Evolutionary conservation across 2,329 filamentous ascomycete species (phyloP), one percentile per base, ranked within the genome.

Genomic region (Exophiala lecanii-corni): DNA sequence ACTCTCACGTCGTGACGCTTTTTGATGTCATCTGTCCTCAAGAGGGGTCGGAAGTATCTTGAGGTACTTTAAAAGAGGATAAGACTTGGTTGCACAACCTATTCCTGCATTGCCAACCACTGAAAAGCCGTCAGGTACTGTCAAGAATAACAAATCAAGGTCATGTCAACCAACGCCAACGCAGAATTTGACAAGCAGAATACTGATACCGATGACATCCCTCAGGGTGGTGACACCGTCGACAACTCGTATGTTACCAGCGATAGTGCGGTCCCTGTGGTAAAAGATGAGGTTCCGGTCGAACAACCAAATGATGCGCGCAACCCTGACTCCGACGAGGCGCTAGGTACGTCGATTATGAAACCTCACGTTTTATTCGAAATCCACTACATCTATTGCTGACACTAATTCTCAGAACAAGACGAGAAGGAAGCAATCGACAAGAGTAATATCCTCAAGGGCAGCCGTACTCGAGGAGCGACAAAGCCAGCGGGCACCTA

Each of bases 171-270:
- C 20, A 37, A 37, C 35, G 35, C 35, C 13, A 23, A 19, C 35
- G 12, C 10, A 21, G 35, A 37, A 23, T 37, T 37, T 20, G 10
- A 20, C 35, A 37, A 37, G 35, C 35, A 37, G 35, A n/a, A 37
- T 23, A 37, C 35, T 13, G 21, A 13, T 19, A 37, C 35, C 15
- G 35, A 37, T 13, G 35, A 37, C 10, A 37, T 37, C 10, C 35
- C 35, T 13, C 35, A 37, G 19, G 35, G 35, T 21, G 35, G 35
- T 21, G 35, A 37, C 15, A 37, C 35, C 12, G 35, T 37, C 15
- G 35, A 37, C 35, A 37, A 37, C 19, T 37, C 35, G 12, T 37
- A 37, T 37, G 18, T 20, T 37, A 37, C 17, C 25, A 17, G 35
- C 25, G 10, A 37, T 17, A 21, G 5, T 5, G 3, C 10, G 18